A percentile compares a stretch with the other conserved stretches of the same genome.
Conservation (phyloP, 2,329 filamentous ascomycete species). For the Ophiosphaerella narmari region DNA sequence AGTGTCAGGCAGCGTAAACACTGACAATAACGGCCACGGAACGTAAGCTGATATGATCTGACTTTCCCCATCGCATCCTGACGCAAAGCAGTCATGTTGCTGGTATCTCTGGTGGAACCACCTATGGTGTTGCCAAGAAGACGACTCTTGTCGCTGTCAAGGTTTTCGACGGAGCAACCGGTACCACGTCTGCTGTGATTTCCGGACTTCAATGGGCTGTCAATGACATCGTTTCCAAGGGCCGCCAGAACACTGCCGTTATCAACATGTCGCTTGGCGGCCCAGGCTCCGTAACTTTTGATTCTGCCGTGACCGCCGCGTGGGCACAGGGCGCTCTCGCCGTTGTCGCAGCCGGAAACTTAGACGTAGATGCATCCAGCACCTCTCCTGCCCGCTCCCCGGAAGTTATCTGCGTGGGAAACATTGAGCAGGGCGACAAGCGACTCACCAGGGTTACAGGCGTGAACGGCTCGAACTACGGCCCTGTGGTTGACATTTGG, state of each 20-base stretch:
- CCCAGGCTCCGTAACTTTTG: constrained; percentile 27
- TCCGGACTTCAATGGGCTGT: constrained; percentile 41
- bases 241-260: constrained; percentile 34
- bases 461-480: constrained; percentile 42
- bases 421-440: constrained; percentile 30
- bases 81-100: constrained; percentile 29
- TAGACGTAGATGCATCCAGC: constrained; percentile 26
- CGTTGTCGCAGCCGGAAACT: constrained; percentile 45
- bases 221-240: constrained; percentile 39
- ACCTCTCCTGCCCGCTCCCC: constrained; percentile 41
- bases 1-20: constrained; percentile 20
- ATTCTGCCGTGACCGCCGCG: constrained; percentile 40
- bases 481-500: constrained; percentile 45
- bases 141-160: constrained; percentile 45
- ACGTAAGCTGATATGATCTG: constrained; percentile 11
- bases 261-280: constrained; percentile 48
- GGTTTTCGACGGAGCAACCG: constrained; percentile 29
- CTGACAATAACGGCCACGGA: constrained; percentile 37
- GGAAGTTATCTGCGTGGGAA: constrained; percentile 44
- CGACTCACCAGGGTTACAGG: constrained; percentile 12
- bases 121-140: constrained; percentile 42
- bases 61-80: background rate
- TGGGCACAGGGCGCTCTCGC: constrained; percentile 40
- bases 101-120: constrained; percentile 34
- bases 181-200: constrained; percentile 31